A percentile compares a stretch with the other conserved stretches of the same genome.
Evolutionary conservation across 345 rosid species (phyloP).

Genomic region (Garcia nutans): DNA sequence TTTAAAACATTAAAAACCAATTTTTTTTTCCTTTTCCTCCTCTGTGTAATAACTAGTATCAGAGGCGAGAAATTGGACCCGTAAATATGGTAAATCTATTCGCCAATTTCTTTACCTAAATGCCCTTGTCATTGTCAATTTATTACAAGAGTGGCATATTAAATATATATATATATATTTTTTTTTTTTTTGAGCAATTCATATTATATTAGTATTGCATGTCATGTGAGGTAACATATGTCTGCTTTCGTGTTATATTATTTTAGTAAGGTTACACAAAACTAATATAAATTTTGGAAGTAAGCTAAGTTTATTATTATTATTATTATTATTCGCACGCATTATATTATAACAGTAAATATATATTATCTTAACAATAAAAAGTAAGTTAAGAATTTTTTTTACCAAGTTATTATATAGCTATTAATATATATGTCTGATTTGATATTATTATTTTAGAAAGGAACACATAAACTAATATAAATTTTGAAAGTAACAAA

Average conservation of each 20-base stretch:
- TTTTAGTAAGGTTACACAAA: not conserved
- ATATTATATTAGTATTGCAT: not conserved
- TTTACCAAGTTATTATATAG: no score
- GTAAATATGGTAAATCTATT: conserved; percentile 1
- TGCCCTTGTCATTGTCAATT: conserved; percentile 5
- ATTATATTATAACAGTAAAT: no score
- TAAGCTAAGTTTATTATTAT: no score
- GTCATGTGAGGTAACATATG: not conserved
- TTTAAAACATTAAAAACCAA: not conserved
- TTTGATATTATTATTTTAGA: no score
- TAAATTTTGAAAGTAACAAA: no score
- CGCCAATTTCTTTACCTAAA: conserved; percentile 7
- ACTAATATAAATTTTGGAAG: not conserved
- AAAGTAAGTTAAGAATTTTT: no score
- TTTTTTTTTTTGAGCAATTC: no score
- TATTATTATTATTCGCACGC: no score
- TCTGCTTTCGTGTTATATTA: not conserved
- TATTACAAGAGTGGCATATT: conserved; percentile 13
- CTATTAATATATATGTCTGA: no score
- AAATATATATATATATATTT: no score
- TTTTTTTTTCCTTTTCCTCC: not conserved
- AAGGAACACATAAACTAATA: no score
- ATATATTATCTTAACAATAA: no score
- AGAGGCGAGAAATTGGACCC: conserved; percentile 14
- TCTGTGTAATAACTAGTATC: not conserved